Evolutionary conservation across 352 stramenopile species (phyloP), one percentile per base, ranked within the genome.

Genomic region (Pythium brachiatum): DNA sequence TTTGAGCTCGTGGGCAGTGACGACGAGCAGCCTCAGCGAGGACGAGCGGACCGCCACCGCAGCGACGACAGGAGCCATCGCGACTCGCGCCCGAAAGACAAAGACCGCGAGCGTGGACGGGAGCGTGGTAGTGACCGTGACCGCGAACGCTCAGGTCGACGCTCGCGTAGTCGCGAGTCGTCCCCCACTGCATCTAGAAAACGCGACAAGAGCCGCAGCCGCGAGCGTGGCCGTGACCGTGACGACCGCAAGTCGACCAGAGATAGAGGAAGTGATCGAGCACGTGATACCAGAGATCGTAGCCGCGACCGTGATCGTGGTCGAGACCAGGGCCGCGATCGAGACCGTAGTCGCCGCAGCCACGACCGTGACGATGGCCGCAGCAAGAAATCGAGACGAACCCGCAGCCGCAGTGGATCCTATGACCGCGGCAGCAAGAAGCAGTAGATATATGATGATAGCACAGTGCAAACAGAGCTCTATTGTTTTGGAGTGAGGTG

Each of bases 1-100:
- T 86, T 83, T 23, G 78, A 84, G 48, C 65, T 89, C 0, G 71
- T 89, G 8, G 62, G 43, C 2, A 65, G 57, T 26, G 63, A 65
- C 6, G 75, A 87, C 61, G 74, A 85, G 20, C 41, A 27, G 41
- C 41, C 41, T 6, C 41, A 48, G 7, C 41, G 20, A 48, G n/a
- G 18, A 18, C 41, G 41, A 26, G 6, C 41, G 7, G 20, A 48
- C 15, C 62, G 76, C 13, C 36, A 56, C 7, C 20, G 51, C 8
- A 53, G 44, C 21, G 6, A 21, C 20, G 12, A 34, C 16, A n/a
- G 23, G 15, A 32, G 21, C 34, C 23, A 31, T 23, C 23, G 31
- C 2, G 31, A 50, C 7, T 48, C 36, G 29, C 21, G 36, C 26
- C 9, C 21, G 21, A 55, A 44, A 21, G 50, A 38, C 16, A 39